Evolutionary conservation across 2,329 filamentous ascomycete genomes (phyloP).

Genomic region (Niveomyces coronatus): DNA sequence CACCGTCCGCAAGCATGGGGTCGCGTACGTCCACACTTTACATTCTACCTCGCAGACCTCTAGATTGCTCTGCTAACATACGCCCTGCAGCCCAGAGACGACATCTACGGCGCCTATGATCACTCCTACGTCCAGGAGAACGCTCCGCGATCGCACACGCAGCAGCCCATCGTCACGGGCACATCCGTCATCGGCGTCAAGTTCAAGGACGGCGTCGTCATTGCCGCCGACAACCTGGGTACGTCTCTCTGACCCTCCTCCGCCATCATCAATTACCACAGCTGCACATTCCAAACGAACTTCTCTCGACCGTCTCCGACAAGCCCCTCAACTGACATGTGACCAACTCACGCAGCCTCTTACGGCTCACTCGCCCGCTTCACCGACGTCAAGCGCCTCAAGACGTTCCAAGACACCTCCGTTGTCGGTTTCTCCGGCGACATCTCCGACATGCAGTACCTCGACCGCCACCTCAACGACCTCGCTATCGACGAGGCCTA

Average conservation of each 20-base stretch:
- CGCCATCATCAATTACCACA: not conserved
- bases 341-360: constrained; percentile 57
- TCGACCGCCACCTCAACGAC: constrained; percentile 80
- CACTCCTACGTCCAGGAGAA: constrained; percentile 65
- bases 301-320: too few species aligned
- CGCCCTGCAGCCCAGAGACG: constrained; percentile 71
- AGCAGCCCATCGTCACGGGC: constrained; percentile 87
- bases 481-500: constrained; percentile 88
- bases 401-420: constrained; percentile 72
- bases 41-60: constrained; percentile 12
- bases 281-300: not conserved
- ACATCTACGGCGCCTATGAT: constrained; percentile 93
- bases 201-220: constrained; percentile 92
- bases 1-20: constrained; percentile 65
- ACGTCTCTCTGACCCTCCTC: constrained; percentile 19
- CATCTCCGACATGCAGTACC: constrained; percentile 98
- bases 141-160: constrained; percentile 74
- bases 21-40: constrained; percentile 42
- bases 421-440: constrained; percentile 94
- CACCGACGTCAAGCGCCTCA: constrained; percentile 91
- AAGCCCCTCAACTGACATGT: not conserved
- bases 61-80: constrained; percentile 14
- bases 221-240: constrained; percentile 96
- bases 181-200: constrained; percentile 93
- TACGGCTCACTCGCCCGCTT: constrained; percentile 96